phyloP scores from a whole-genome alignment of 208 protist genomes.

The Leptomonas pyrrhocoris region DNA sequence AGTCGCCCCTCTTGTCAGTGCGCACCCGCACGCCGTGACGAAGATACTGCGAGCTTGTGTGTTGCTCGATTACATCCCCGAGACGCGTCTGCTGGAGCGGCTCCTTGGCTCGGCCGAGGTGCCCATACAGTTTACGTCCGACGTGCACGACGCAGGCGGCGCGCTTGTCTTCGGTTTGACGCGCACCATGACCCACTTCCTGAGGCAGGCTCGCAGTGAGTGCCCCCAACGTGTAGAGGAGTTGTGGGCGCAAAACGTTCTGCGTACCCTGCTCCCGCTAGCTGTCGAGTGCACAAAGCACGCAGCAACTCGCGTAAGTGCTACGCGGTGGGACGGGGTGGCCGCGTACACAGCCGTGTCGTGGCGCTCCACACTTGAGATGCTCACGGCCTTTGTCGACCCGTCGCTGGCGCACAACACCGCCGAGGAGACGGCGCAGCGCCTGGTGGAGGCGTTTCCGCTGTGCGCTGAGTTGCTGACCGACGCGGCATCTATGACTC shows the following conservation, averaged over 20 bases:
- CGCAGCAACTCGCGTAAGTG: background rate
- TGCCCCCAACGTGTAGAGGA: constrained; percentile 19
- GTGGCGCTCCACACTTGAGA: constrained; percentile 66
- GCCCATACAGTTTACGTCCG: constrained; percentile 9
- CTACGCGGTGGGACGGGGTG: background rate
- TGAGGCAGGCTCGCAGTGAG: constrained; percentile 28
- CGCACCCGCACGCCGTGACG: constrained; percentile 44
- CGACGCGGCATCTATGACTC: constrained; percentile 14
- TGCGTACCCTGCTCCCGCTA: constrained; percentile 49
- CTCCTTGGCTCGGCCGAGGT: constrained; percentile 32
- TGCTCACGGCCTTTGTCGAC: constrained; percentile 57
- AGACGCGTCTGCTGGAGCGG: constrained; percentile 24
- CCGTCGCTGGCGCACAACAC: constrained; percentile 32
- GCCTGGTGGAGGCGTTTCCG: constrained; percentile 41
- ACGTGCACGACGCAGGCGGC: constrained; percentile 30
- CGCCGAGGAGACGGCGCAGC: constrained; percentile 30
- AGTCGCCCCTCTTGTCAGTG: constrained; percentile 23
- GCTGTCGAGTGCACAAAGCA: constrained; percentile 29
- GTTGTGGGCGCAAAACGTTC: constrained; percentile 50
- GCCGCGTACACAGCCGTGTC: constrained; percentile 52
- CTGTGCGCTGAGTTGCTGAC: constrained; percentile 26
- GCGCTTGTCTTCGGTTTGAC: constrained; percentile 73
- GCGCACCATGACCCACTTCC: constrained; percentile 65
- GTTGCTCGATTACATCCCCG: constrained; percentile 59
- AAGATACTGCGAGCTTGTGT: constrained; percentile 65